Conservation (phyloP, 2,329 filamentous ascomycete species). For the Trichoderma polysporum region DNA sequence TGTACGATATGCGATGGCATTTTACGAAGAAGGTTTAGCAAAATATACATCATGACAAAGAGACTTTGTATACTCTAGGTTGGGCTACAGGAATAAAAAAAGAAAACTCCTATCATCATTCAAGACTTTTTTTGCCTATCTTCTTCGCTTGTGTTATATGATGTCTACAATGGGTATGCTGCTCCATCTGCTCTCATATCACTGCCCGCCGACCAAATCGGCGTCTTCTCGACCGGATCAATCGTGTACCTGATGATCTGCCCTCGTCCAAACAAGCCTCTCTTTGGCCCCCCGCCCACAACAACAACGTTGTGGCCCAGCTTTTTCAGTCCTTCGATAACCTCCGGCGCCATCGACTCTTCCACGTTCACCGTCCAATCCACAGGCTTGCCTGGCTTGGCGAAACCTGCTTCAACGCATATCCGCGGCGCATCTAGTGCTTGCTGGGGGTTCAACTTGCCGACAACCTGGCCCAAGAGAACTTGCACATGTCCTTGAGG, state of each 20-base stretch:
- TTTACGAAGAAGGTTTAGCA: slow-evolving; percentile 1
- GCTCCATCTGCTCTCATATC: slow-evolving; percentile 83
- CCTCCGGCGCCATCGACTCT: slow-evolving; percentile 71
- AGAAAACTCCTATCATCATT: neutral
- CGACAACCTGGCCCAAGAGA: slow-evolving; percentile 82
- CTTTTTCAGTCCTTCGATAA: slow-evolving; percentile 63
- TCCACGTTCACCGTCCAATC: slow-evolving; percentile 74
- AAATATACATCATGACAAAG: neutral
- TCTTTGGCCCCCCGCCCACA: slow-evolving; percentile 57
- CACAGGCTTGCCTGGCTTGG: slow-evolving; percentile 56
- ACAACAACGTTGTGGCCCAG: slow-evolving; percentile 74
- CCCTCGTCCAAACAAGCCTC: slow-evolving; percentile 77
- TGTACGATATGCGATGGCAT: slow-evolving; percentile 18
- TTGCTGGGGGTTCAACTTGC: slow-evolving; percentile 77
- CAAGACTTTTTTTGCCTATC: neutral
- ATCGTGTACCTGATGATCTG: slow-evolving; percentile 80
- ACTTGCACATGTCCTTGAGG: slow-evolving; percentile 96
- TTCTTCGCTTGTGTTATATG: neutral
- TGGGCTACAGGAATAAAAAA: neutral
- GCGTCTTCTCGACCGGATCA: slow-evolving; percentile 65
- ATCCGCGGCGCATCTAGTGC: slow-evolving; percentile 90
- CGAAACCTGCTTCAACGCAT: slow-evolving; percentile 76
- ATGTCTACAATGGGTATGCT: slow-evolving; percentile 50
- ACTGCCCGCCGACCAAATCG: slow-evolving; percentile 85
- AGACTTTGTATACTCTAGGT: neutral